Conservation (phyloP, 768 basidiomycete genomes). For the Phylloporus arenicola region DNA sequence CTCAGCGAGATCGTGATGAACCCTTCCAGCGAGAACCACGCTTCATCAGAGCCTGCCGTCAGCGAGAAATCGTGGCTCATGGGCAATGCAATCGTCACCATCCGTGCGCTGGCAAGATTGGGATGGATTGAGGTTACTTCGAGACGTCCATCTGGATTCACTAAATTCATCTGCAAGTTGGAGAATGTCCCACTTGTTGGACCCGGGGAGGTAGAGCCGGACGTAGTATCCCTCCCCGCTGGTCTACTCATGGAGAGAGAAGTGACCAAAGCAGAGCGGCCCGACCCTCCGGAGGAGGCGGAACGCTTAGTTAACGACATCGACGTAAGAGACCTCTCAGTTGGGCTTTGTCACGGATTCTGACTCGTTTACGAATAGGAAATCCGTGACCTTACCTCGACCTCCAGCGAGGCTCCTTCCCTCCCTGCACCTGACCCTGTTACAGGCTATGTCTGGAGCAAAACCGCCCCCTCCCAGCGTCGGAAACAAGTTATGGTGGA, state of each 20-base stretch:
- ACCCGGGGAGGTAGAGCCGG: constrained; percentile 79
- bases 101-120: constrained; percentile 61
- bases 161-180: constrained; percentile 74
- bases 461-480: constrained; percentile 79
- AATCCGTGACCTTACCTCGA: constrained; percentile 12
- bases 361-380: constrained; percentile 18
- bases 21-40: constrained; percentile 30
- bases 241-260: constrained; percentile 68
- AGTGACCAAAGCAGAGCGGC: constrained; percentile 29
- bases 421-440: constrained; percentile 59
- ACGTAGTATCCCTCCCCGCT: constrained; percentile 65
- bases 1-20: constrained; percentile 77
- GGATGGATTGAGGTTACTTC: constrained; percentile 90
- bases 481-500: constrained; percentile 82
- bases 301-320: not conserved
- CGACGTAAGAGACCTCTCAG: constrained; percentile 9
- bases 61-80: constrained; percentile 79
- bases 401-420: constrained; percentile 6
- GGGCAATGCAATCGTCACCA: constrained; percentile 80
- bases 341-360: not conserved
- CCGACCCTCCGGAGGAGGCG: constrained; percentile 21
- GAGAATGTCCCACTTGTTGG: constrained; percentile 88
- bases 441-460: constrained; percentile 86
- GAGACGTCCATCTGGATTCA: constrained; percentile 84
- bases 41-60: constrained; percentile 37